Evolutionary conservation across 352 stramenopile genomes (phyloP), one percentile per base, ranked within the genome.

Genomic region (Pythium phragmiticola): DNA sequence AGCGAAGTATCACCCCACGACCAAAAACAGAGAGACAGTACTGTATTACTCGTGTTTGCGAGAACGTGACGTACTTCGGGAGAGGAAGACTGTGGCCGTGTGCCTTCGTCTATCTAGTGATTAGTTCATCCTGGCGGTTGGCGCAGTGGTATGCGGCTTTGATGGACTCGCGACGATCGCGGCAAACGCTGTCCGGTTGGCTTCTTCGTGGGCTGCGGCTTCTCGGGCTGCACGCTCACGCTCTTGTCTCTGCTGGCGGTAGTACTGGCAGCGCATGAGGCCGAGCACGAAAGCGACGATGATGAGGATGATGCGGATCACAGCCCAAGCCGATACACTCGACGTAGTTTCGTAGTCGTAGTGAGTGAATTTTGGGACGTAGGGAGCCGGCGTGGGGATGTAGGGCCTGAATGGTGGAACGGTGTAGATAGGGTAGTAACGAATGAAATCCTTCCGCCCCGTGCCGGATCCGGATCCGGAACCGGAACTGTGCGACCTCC

Each of bases 161-260:
- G 46, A 52, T 16, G 46, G 46, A 34, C 46, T 52, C 19, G 26
- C 46, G 5, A 34, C 26, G 26, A 52, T 33, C 17, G 46, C 46
- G 13, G 39, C 46, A 34, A 52, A 52, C 5, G 46, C n/a, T 28
- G 14, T 7, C 4, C 21, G 46, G 46, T 34, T 34, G 21, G 46
- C 46, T 33, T 51, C 45, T 26, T 51, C 45, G 19, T 51, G 39
- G 39, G 16, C 39, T 45, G 39, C 39, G 5, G 16, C 17, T 51
- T 52, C 46, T 52, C 12, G 46, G 9, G 46, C 46, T 33, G 43
- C 43, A 12, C 16, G 43, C 43, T 49, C 21, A 5, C 26, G 46
- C 46, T 52, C 46, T 34, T 34, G 46, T 17, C 26, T 52, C 46
- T 52, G 46, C 26, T 52, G 46, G 17, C 46, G 9, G n/a, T 52